Evolutionary conservation across 805 yeast genomes (phyloP).

Genomic region (Wickerhamiella qilinensis): DNA sequence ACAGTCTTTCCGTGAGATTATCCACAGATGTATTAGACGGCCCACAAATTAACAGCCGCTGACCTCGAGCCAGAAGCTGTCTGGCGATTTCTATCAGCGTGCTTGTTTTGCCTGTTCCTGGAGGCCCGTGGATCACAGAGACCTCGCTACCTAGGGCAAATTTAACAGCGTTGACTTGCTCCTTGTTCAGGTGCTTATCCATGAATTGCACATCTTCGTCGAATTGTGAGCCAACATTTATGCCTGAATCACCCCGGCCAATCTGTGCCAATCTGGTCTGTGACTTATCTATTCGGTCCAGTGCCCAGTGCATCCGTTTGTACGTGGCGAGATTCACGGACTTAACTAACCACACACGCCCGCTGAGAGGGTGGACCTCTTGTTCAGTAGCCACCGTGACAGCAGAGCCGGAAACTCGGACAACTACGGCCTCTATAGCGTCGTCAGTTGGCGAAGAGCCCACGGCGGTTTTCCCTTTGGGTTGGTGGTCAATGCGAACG

Average conservation of each 20-base stretch:
- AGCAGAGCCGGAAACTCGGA: too few relatives aligned
- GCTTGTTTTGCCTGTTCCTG: conserved; percentile 75
- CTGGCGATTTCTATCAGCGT: conserved; percentile 69
- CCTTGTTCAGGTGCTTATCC: conserved; percentile 37
- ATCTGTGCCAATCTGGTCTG: neutral
- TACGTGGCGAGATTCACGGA: conserved; percentile 28
- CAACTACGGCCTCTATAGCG: too few relatives aligned
- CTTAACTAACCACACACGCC: conserved; percentile 49
- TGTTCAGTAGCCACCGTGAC: too few relatives aligned
- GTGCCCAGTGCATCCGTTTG: conserved; percentile 53
- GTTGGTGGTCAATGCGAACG: neutral
- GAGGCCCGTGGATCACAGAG: conserved; percentile 60
- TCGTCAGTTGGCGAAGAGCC: too few relatives aligned
- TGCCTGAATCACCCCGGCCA: neutral
- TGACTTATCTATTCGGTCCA: conserved; percentile 24
- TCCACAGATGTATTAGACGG: conserved; percentile 90
- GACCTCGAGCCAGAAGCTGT: conserved; percentile 40
- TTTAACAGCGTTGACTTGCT: conserved; percentile 59
- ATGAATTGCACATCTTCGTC: conserved; percentile 20
- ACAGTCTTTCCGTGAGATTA: conserved; percentile 66
- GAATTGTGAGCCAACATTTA: conserved; percentile 3
- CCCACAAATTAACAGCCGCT: conserved; percentile 72
- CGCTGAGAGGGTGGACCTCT: too few relatives aligned
- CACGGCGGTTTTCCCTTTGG: too few relatives aligned
- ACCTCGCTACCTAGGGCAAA: conserved; percentile 41